phyloP scores from a whole-genome alignment of 768 basidiomycete genomes.

The Pulveroboletus sp. region DNA sequence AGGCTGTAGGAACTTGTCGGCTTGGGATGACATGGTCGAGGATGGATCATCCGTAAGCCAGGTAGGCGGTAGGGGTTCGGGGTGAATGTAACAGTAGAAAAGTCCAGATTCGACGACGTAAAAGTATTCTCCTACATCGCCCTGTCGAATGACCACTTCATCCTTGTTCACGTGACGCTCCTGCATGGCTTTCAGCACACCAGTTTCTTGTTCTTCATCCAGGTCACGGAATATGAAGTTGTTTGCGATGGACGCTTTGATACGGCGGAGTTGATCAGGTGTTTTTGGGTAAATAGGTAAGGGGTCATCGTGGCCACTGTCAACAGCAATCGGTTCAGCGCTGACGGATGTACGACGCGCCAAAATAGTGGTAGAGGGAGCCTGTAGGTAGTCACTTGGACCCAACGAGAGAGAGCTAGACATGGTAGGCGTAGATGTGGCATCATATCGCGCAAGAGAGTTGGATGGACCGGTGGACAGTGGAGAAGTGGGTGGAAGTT shows the following conservation, averaged over 20 bases:
- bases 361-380: constrained; percentile 72
- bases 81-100: constrained; percentile 76
- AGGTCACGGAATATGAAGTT: constrained; percentile 96
- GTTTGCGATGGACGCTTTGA: constrained; percentile 79
- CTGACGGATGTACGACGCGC: constrained; percentile 92
- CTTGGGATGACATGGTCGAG: constrained; percentile 33
- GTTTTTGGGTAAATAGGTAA: constrained; percentile 78
- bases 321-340: constrained; percentile 91
- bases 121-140: constrained; percentile 95
- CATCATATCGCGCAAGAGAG: constrained; percentile 52
- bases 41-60: constrained; percentile 47
- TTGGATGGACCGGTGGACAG: constrained; percentile 40
- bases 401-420: constrained; percentile 36
- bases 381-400: constrained; percentile 64
- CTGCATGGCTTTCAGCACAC: constrained; percentile 93
- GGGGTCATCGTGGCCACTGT: constrained; percentile 57
- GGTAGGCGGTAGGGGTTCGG: constrained; percentile 58
- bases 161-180: constrained; percentile 67
- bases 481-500: constrained; percentile 59
- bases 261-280: constrained; percentile 78
- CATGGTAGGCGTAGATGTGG: constrained; percentile 40
- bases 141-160: constrained; percentile 94
- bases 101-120: constrained; percentile 93
- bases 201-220: constrained; percentile 91
- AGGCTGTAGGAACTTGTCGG: constrained; percentile 57